phyloP scores from a whole-genome alignment of 306 rosid genomes.

The Ormosia semicastrata region DNA sequence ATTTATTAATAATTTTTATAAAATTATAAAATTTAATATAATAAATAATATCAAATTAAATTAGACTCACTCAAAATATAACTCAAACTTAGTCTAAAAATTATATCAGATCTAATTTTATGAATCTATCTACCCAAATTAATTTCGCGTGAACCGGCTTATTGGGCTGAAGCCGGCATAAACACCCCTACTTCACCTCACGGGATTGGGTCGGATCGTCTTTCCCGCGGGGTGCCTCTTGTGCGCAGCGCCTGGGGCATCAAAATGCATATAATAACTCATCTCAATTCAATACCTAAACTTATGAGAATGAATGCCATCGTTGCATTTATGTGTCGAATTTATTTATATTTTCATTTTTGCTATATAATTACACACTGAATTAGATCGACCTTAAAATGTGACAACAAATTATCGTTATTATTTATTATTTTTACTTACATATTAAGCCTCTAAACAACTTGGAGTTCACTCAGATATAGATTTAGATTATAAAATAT shows the following conservation, averaged over 20 bases:
- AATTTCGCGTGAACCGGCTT: too few relatives aligned
- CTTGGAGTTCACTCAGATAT: neutral
- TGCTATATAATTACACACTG: too few relatives aligned
- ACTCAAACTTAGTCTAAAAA: too few relatives aligned
- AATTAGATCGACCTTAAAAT: too few relatives aligned
- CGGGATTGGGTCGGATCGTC: neutral
- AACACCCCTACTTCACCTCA: conserved; percentile 13
- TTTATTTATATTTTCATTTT: neutral
- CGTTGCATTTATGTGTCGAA: neutral
- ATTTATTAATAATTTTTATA: too few relatives aligned
- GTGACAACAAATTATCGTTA: neutral
- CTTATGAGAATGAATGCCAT: conserved; percentile 1
- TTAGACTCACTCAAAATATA: too few relatives aligned
- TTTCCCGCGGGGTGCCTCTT: too few relatives aligned
- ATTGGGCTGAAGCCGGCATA: too few relatives aligned
- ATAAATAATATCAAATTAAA: too few relatives aligned
- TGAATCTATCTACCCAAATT: too few relatives aligned
- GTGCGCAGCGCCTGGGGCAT: neutral
- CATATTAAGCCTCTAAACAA: neutral
- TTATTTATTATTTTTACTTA: neutral
- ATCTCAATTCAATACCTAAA: neutral
- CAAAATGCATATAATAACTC: neutral
- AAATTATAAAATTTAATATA: too few relatives aligned
- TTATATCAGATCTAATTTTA: too few relatives aligned
- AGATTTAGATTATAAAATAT: neutral